phyloP scores from a whole-genome alignment of 75 land plant species.

The Chamaecyparis obtusa region DNA sequence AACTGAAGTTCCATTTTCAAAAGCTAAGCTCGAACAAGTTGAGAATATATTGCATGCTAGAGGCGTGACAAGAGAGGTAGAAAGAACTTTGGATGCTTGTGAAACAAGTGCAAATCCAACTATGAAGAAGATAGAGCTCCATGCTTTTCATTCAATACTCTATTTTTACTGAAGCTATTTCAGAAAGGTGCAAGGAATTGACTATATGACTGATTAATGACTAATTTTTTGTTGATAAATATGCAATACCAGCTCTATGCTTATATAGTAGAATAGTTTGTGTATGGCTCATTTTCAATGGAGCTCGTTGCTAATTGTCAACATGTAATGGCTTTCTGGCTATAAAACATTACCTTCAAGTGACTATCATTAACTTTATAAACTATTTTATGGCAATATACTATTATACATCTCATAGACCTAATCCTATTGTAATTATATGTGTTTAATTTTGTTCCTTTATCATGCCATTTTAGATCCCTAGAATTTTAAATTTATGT shows the following conservation, averaged over 20 bases:
- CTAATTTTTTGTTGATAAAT: neutral
- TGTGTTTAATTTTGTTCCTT: no score
- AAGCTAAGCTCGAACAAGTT: neutral
- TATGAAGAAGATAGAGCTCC: neutral
- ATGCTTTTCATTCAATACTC: conserved; percentile 8
- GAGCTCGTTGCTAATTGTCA: neutral
- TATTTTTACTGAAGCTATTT: neutral
- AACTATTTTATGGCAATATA: neutral
- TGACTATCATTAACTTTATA: neutral
- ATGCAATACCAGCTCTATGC: neutral
- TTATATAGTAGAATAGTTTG: neutral
- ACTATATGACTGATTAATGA: neutral
- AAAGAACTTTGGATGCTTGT: neutral
- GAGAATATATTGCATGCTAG: neutral
- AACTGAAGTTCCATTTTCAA: neutral
- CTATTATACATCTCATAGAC: no score
- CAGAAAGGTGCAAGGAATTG: neutral
- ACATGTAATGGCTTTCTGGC: neutral
- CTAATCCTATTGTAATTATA: no score
- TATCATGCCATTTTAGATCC: no score
- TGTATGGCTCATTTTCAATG: neutral
- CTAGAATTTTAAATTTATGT: no score
- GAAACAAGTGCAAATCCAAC: neutral
- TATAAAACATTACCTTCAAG: neutral
- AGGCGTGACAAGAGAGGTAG: neutral